These are phyloP conservation scores for Gnaphalium uliginosum DNA, from an alignment of 129 eudicot species.

Conservation along the genomic window DNA sequence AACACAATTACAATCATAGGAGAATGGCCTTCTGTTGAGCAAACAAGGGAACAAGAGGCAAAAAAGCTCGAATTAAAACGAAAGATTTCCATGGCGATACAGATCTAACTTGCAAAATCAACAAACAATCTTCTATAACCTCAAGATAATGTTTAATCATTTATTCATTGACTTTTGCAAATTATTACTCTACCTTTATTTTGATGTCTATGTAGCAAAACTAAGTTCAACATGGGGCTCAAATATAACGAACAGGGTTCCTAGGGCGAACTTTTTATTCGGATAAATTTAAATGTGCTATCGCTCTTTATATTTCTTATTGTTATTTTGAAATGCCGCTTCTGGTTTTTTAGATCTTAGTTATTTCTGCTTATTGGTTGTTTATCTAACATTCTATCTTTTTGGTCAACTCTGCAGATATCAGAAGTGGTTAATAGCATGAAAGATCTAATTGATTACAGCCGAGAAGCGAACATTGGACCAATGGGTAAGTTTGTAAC, in stretches of 20 bases:
- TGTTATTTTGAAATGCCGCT: too few species aligned
- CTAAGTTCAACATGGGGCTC: neutral
- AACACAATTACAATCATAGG: neutral
- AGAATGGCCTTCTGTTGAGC: neutral
- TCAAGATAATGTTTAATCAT: too few species aligned
- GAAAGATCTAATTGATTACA: constrained; percentile 32
- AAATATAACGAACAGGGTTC: too few species aligned
- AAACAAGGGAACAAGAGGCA: neutral
- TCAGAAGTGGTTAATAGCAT: constrained; percentile 32
- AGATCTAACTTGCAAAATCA: neutral
- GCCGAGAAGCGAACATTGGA: constrained; percentile 26
- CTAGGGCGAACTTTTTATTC: too few species aligned
- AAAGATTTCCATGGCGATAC: neutral
- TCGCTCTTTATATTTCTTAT: too few species aligned
- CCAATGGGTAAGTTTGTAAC: constrained; percentile 24
- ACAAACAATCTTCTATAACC: too few species aligned
- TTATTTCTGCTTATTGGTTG: neutral
- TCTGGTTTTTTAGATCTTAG: too few species aligned
- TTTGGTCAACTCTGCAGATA: constrained; percentile 17
- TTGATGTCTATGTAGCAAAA: neutral
- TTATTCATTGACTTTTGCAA: too few species aligned
- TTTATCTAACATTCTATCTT: neutral
- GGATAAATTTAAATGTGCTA: too few species aligned
- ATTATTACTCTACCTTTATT: too few species aligned
- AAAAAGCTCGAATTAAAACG: neutral